Evolutionary conservation across 2,329 filamentous ascomycete genomes (phyloP), one percentile per base, ranked within the genome.

Genomic region (Stromatinia cepivora): DNA sequence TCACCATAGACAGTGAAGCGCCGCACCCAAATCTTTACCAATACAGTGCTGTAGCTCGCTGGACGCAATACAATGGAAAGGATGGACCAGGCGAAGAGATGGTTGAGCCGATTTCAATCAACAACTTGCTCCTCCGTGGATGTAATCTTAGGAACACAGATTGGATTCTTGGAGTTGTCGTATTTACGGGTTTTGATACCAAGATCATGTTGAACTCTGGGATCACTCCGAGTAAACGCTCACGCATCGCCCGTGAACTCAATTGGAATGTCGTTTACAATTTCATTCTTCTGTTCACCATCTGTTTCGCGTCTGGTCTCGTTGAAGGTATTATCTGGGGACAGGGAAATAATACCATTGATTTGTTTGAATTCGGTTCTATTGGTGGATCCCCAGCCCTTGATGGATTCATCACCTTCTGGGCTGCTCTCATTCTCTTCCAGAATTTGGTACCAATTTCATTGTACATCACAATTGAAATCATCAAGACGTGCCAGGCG

Each of bases 121-220:
- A 97, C 84, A 99, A 99, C 77, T 81, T 98, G 72, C 86, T 99
- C 42, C 88, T 99, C 57, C 91, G 95, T 83, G 95, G 95, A 68
- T 97, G 93, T 81, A 96, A 93, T 75, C 81, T 99, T 62, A 89
- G 94, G 73, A 99, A 98, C 79, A 99, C 95, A 0, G 94, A 98
- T 77, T 99, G 95, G 95, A 86, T 93, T 67, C 86, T 99, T 8
- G 95, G 94, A 66, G 87, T 99, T 4, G 94, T 98, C 63, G 84
- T 97, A 25, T 99, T 97, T 81, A 98, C 95, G 20, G 95, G 95
- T 46, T 89, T 94, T 77, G 94, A 99, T 79, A 97, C 94, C 46
- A 99, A 98, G 82, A 98, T 97, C 79, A 99, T 99, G 95, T 91
- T 97, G 83, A 99, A 99, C 79, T 92, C 95, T 39, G 95, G 95